Base-by-base conservation (phyloP, 805 yeast genomes). In the Zygosaccharomyces bisporus region DNA sequence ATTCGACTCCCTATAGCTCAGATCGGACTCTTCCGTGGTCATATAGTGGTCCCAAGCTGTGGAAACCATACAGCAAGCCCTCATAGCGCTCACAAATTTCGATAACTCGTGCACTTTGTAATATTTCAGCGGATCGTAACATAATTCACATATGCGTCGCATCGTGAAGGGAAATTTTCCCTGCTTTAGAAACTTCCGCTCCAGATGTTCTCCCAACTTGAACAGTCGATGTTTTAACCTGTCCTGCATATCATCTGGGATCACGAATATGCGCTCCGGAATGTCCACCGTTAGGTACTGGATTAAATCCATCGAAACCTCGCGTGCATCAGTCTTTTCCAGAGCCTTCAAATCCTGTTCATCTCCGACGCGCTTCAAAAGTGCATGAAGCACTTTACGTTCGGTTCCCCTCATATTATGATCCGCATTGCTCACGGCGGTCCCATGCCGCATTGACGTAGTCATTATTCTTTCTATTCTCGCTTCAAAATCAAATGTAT, bases 31-130 rank as follows among this genome's bases (percentile, higher is more conserved):
- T 9, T 35, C 45, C 23, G 14, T 36, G 6, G 32, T 35, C 4
- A 16, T 25, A 25, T 43, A 40, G 9, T 20, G 42, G 3, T 46
- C 45, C 51, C 56, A 52, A 14, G 45, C 21, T 4, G 55, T 48
- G 4, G 42, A 50, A 1, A 63, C 64, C 35, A 50, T 20, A 34
- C 60, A 54, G 46, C 67, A 61, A 41, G 55, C 61, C 14, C 57
- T 63, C 18, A 77, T 39, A 0, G 80, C 74, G 41, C 72, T 66
- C 21, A 74, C 60, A 51, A 68, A 76, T 53, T 77, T 77, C n/a
- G 57, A 50, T 0, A 72, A 42, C 19, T 63, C 68, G 16, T 49
- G 53, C 4, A 61, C 56, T 14, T 63, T 60, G 34, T 62, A 66
- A 51, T 69, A 71, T 13, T 66, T 66, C 30, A 67, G 64, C 2